phyloP scores from a whole-genome alignment of 257 asterid species.

The Primulina eburnea region DNA sequence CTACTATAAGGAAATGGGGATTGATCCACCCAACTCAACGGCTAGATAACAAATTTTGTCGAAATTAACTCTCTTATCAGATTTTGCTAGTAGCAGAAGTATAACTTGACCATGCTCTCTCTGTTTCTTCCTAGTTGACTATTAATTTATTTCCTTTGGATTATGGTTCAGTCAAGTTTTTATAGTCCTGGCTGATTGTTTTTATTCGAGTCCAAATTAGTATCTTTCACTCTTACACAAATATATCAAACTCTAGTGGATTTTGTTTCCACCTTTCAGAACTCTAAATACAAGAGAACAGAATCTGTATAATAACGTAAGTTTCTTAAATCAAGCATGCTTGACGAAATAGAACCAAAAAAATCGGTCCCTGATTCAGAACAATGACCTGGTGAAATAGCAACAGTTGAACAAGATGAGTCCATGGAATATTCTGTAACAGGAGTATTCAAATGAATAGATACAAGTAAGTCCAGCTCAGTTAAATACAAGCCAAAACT shows the following conservation, averaged over 20 bases:
- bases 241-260: too few relatives aligned
- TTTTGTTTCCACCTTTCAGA: not conserved
- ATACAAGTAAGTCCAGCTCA: not conserved
- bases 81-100: not conserved
- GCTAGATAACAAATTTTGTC: not conserved
- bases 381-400: not conserved
- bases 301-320: not conserved
- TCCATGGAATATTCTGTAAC: not conserved
- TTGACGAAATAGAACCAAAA: too few relatives aligned
- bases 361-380: too few relatives aligned
- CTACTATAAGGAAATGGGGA: conserved; percentile 61
- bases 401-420: not conserved
- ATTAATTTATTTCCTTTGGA: not conserved
- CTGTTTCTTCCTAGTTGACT: not conserved
- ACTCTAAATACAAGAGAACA: not conserved
- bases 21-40: conserved; percentile 61
- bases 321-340: not conserved
- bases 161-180: too few relatives aligned
- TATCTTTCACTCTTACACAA: not conserved
- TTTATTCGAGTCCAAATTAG: not conserved
- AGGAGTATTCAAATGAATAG: not conserved
- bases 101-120: not conserved
- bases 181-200: not conserved
- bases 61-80: not conserved
- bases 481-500: not conserved